These are phyloP conservation scores for Leucaena leucocephala DNA, from an alignment of 306 rosid genomes.

Conservation along the genomic window DNA sequence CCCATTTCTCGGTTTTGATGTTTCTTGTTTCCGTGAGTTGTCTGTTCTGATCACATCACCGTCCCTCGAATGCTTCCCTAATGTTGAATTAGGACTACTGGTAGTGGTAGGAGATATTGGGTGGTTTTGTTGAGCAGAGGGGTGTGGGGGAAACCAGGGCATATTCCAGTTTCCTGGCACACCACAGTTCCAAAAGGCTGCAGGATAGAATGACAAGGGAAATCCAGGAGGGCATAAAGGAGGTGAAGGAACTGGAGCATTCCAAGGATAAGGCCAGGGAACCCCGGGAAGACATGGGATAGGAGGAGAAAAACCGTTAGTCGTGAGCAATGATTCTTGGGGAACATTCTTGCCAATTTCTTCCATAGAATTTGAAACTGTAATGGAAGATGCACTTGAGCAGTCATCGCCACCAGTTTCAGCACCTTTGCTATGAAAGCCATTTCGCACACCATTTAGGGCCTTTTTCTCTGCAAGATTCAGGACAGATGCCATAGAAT, in stretches of 20 bases:
- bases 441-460: constrained; percentile 52
- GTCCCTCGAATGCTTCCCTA: constrained; percentile 80
- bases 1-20: constrained; percentile 59
- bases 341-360: constrained; percentile 47
- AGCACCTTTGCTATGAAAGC: constrained; percentile 45
- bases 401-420: constrained; percentile 66
- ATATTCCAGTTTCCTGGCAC: constrained; percentile 67
- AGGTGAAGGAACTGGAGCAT: constrained; percentile 57
- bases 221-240: constrained; percentile 71
- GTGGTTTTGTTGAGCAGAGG: constrained; percentile 42
- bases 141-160: constrained; percentile 69
- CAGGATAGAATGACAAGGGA: constrained; percentile 68
- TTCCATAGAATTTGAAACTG: constrained; percentile 54
- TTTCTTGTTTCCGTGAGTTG: constrained; percentile 41
- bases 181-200: constrained; percentile 70
- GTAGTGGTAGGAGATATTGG: constrained; percentile 42
- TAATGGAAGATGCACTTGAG: constrained; percentile 58
- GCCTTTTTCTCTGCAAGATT: constrained; percentile 56
- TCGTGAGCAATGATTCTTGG: constrained; percentile 44
- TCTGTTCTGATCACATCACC: constrained; percentile 49
- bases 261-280: constrained; percentile 91
- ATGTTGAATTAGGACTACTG: constrained; percentile 48
- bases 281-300: constrained; percentile 69
- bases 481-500: constrained; percentile 62
- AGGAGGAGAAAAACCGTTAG: constrained; percentile 60